Evolutionary conservation across 2,329 filamentous ascomycete genomes (phyloP), one percentile per base, ranked within the genome.

Genomic region (Neocucurbitaria cava): DNA sequence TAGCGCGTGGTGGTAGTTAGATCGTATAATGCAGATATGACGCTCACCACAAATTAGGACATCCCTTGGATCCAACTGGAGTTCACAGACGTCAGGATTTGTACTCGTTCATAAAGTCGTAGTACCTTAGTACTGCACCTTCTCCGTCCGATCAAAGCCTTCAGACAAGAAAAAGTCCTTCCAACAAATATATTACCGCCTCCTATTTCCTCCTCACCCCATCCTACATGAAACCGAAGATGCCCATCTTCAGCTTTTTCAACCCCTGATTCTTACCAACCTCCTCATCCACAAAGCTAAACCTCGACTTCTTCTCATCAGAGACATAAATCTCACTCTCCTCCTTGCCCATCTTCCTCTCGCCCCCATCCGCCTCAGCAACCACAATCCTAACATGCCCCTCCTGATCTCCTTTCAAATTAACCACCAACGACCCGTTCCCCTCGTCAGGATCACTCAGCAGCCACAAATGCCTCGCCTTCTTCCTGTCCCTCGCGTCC

Each of bases 401-500:
- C 4, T 63, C 48, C 3, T 52, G 54, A 56, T 67, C 59, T 3
- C 59, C 62, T 13, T 49, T 46, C 43, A 71, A 20, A 24, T 62
- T 58, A 1, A 71, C 62, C 11, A 61, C 49, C 17, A 71, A 39
- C 38, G 44, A 38, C 0, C 65, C 66, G 49, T 66, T 70, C 4
- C 66, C 66, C 13, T 65, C 62, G 46, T 69, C 68, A 1, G 61
- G 63, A 48, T 69, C 62, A 44, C 57, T 61, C 10, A 71, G 33
- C 40, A 70, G 35, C 64, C 61, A 71, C 4, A 66, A 46, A 36
- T 58, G 58, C 45, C 59, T 69, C 36, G 57, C 49, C 6, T 46
- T 48, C 43, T 50, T 63, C 26, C 54, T 56, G 13, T 49, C 54
- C 17, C 52, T 50, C 17, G 48, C 39, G 33, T 59, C 48, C 36